phyloP scores from a whole-genome alignment of 345 rosid genomes.

The Syzygium jambos region DNA sequence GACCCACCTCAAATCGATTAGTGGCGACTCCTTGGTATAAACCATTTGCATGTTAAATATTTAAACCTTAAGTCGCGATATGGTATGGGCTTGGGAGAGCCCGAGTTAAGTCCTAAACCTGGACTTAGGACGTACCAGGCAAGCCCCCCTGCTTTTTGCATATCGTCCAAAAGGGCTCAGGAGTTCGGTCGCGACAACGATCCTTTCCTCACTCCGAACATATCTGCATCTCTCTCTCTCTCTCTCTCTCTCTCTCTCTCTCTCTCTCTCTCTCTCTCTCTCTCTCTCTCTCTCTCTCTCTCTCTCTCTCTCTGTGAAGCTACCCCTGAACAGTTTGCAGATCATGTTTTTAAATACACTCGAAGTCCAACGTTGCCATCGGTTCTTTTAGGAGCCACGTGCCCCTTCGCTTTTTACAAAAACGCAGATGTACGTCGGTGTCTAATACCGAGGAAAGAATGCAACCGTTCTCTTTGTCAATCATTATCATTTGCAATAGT shows the following conservation, averaged over 20 bases:
- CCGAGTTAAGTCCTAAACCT: too few species aligned
- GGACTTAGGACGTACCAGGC: too few species aligned
- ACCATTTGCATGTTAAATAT: too few species aligned
- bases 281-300: neutral
- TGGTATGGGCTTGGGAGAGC: too few species aligned
- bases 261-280: neutral
- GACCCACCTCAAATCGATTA: too few species aligned
- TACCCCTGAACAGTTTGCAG: neutral
- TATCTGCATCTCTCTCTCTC: conserved; percentile 6
- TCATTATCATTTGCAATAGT: neutral
- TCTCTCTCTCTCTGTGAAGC: neutral
- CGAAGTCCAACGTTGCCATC: neutral
- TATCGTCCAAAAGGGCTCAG: too few species aligned
- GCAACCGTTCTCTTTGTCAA: neutral
- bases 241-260: too few species aligned
- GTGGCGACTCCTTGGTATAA: too few species aligned
- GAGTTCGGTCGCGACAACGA: too few species aligned
- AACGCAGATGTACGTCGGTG: neutral
- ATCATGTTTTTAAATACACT: neutral
- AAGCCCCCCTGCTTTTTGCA: too few species aligned
- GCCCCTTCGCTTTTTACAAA: neutral
- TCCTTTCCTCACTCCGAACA: conserved; percentile 29
- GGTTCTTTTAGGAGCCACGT: neutral
- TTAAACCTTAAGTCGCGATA: too few species aligned
- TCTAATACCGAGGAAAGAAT: neutral